Evolutionary conservation across 2,329 filamentous ascomycete species (phyloP).

Genomic region (Juglanconis sp.): DNA sequence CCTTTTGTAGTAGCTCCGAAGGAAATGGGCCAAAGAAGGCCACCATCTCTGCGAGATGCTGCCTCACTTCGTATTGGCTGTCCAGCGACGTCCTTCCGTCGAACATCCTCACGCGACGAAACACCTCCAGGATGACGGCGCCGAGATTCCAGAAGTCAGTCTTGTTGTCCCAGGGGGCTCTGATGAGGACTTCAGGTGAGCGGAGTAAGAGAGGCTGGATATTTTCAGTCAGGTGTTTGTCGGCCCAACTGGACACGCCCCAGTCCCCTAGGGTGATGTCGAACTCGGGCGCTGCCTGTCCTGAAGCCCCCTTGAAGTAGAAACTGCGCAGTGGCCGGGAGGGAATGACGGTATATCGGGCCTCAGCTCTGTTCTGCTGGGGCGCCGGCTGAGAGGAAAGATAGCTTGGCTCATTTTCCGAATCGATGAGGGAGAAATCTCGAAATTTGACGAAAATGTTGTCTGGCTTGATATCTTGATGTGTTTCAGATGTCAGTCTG

Average conservation of each 20-base stretch:
- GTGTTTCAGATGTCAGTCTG: neutral
- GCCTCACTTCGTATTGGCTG: neutral
- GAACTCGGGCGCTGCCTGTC: constrained; percentile 9
- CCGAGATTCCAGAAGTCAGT: constrained; percentile 25
- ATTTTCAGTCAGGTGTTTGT: constrained; percentile 17
- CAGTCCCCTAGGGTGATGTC: constrained; percentile 24
- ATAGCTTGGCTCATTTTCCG: neutral
- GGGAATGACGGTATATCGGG: neutral
- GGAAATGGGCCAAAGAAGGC: constrained; percentile 2
- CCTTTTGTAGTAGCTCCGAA: neutral
- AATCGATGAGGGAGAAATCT: constrained; percentile 21
- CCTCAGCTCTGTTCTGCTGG: neutral
- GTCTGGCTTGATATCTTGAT: constrained; percentile 23
- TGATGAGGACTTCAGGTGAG: constrained; percentile 24
- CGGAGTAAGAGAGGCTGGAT: constrained; percentile 26
- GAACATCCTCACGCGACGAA: neutral
- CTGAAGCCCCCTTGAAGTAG: constrained; percentile 1
- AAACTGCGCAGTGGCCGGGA: neutral
- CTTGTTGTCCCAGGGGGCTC: constrained; percentile 21
- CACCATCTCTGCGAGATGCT: constrained; percentile 2
- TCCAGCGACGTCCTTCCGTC: neutral
- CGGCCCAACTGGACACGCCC: constrained; percentile 21
- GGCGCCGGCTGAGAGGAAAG: constrained; percentile 12
- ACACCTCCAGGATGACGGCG: constrained; percentile 19
- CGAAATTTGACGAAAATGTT: constrained; percentile 24